A percentile compares a stretch with the other conserved stretches of the same genome.
These are phyloP conservation scores for Solanum habrochaites DNA, from an alignment of 257 asterid species.

Conservation along the genomic window DNA sequence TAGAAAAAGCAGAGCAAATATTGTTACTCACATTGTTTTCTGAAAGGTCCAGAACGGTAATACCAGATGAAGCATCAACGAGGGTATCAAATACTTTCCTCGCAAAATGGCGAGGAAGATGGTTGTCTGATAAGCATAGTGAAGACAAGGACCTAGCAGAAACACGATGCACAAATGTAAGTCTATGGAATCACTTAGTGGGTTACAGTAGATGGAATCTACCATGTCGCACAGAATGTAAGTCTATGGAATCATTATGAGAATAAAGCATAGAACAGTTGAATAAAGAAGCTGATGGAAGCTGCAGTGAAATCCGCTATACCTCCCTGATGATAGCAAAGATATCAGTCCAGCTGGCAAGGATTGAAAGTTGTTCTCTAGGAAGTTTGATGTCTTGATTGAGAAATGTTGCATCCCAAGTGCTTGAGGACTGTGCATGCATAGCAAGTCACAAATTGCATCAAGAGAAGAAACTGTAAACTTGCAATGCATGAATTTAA, in stretches of 20 bases:
- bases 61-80: slow-evolving; percentile 44
- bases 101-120: slow-evolving; percentile 45
- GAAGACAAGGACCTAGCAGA: slow-evolving; percentile 54
- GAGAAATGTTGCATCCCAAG: slow-evolving; percentile 76
- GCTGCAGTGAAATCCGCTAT: not conserved
- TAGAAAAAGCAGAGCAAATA: slow-evolving; percentile 1
- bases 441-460: slow-evolving; percentile 60
- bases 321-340: slow-evolving; percentile 75
- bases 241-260: not conserved
- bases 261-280: not conserved
- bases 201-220: not conserved
- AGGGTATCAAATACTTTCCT: slow-evolving; percentile 50
- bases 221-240: not conserved
- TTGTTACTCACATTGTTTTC: slow-evolving; percentile 66
- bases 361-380: slow-evolving; percentile 31
- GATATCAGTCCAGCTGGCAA: slow-evolving; percentile 51
- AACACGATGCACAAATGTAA: not conserved
- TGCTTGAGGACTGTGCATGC: slow-evolving; percentile 34
- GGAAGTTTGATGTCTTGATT: slow-evolving; percentile 76
- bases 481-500: slow-evolving; percentile 83
- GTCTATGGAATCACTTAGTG: not conserved
- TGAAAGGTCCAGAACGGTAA: slow-evolving; percentile 69
- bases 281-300: not conserved
- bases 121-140: slow-evolving; percentile 54
- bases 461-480: slow-evolving; percentile 47